Evolutionary conservation across 768 basidiomycete genomes (phyloP).

Genomic region (Mycena vulgaris): DNA sequence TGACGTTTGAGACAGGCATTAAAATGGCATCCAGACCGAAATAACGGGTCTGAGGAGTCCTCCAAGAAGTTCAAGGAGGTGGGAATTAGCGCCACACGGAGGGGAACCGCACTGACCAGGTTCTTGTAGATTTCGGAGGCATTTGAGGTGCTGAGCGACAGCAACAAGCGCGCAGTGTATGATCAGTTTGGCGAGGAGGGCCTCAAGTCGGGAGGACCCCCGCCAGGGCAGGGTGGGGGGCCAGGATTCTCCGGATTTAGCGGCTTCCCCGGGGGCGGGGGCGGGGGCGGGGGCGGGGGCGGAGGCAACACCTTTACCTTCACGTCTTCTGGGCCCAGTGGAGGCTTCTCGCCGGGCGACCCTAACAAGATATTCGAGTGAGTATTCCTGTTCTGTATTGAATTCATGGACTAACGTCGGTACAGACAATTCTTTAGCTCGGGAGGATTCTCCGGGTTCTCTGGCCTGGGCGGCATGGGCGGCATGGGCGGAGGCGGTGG

Average conservation of each 20-base stretch:
- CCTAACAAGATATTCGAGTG: slow-evolving; percentile 93
- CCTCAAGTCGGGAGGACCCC: slow-evolving; percentile 78
- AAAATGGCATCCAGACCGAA: slow-evolving; percentile 97
- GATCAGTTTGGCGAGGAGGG: slow-evolving; percentile 98
- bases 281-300: slow-evolving; percentile 64
- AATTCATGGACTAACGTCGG: slow-evolving; percentile 5
- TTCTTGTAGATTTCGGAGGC: slow-evolving; percentile 95
- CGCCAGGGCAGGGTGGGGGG: slow-evolving; percentile 66
- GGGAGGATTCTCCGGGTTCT: slow-evolving; percentile 42
- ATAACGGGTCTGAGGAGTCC: slow-evolving; percentile 88
- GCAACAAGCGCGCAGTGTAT: slow-evolving; percentile 86
- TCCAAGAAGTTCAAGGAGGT: slow-evolving; percentile 95
- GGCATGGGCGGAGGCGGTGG: slow-evolving; percentile 55
- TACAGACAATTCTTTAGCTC: slow-evolving; percentile 72
- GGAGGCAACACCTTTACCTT: slow-evolving; percentile 72
- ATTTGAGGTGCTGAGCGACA: slow-evolving; percentile 94
- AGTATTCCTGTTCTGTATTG: slow-evolving; percentile 49
- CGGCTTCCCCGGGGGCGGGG: slow-evolving; percentile 62
- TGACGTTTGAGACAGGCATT: slow-evolving; percentile 67
- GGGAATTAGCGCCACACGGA: slow-evolving; percentile 26
- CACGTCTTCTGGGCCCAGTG: slow-evolving; percentile 64
- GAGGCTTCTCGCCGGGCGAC: slow-evolving; percentile 84
- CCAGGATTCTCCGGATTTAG: slow-evolving; percentile 55
- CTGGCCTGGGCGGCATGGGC: slow-evolving; percentile 55
- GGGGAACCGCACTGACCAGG: no score